Percentiles rank a stretch among this genome's conserved stretches.
Evolutionary conservation across 805 yeast species (phyloP).

Genomic region (Teunomyces aglyptinius): DNA sequence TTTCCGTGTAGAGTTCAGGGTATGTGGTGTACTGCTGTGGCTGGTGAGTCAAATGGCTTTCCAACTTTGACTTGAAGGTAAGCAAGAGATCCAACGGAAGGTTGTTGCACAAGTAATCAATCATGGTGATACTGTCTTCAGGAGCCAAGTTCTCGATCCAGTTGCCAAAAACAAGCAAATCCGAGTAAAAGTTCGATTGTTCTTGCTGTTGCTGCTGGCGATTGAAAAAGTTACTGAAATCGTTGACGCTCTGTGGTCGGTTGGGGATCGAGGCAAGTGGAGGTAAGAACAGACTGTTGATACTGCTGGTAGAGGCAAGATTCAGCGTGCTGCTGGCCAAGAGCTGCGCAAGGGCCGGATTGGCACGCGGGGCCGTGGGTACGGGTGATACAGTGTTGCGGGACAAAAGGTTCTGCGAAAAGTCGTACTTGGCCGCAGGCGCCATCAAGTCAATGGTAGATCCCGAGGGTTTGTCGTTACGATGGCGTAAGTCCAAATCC

Average conservation of each 20-base stretch:
- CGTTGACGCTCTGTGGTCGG: constrained; percentile 45
- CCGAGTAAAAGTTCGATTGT: constrained; percentile 43
- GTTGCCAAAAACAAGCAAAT: constrained; percentile 47
- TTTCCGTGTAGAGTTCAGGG: constrained; percentile 13
- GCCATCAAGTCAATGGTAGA: constrained; percentile 14
- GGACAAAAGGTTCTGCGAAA: constrained; percentile 14
- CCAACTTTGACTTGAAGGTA: constrained; percentile 49
- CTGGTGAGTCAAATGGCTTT: constrained; percentile 27
- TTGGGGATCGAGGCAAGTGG: constrained; percentile 32
- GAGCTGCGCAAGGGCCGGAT: constrained; percentile 23
- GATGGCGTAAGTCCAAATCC: constrained; percentile 39
- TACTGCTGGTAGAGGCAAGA: constrained; percentile 12
- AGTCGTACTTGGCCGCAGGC: constrained; percentile 13
- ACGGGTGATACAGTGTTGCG: constrained; percentile 22
- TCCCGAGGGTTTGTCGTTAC: constrained; percentile 4
- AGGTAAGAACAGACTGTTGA: constrained; percentile 24
- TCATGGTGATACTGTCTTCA: constrained; percentile 51
- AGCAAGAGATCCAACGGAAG: constrained; percentile 52
- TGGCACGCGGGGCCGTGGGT: constrained; percentile 13
- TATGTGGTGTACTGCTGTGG: constrained; percentile 6
- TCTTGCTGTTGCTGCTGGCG: constrained; percentile 12
- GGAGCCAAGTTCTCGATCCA: constrained; percentile 52
- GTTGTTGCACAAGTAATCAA: constrained; percentile 51
- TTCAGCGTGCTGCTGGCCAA: constrained; percentile 11
- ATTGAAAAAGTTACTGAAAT: constrained; percentile 24